Conservation (phyloP, 306 rosid genomes). For the Astragalus membranaceus region DNA sequence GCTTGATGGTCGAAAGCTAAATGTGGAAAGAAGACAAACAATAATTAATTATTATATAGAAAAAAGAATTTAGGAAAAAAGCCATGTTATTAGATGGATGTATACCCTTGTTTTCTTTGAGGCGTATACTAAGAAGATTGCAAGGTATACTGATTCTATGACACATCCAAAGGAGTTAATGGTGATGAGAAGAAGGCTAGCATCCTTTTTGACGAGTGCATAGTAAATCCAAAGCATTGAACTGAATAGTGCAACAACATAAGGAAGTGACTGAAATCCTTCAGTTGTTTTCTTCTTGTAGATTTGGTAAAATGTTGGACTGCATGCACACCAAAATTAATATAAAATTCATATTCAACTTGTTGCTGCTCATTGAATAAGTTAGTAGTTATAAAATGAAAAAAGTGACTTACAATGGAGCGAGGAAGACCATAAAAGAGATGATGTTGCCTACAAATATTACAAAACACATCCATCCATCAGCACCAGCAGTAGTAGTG, state of each 20-base stretch:
- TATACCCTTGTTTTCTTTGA: slow-evolving; percentile 60
- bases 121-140: slow-evolving; percentile 54
- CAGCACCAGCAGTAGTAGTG: not conserved
- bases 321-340: slow-evolving; percentile 17
- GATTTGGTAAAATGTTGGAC: slow-evolving; percentile 79
- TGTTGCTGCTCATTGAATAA: not conserved
- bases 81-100: not conserved
- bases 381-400: not conserved
- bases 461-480: slow-evolving; percentile 3
- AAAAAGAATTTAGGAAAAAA: not conserved
- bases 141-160: slow-evolving; percentile 53
- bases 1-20: slow-evolving; percentile 54
- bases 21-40: not conserved
- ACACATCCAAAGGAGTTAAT: slow-evolving; percentile 73
- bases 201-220: slow-evolving; percentile 48
- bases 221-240: slow-evolving; percentile 85
- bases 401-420: slow-evolving; percentile 70
- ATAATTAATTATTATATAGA: not conserved
- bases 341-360: not conserved
- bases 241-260: slow-evolving; percentile 68
- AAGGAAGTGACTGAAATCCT: slow-evolving; percentile 77
- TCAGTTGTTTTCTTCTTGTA: slow-evolving; percentile 68
- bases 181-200: slow-evolving; percentile 61
- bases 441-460: slow-evolving; percentile 58
- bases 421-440: slow-evolving; percentile 78